A percentile compares a stretch with the other conserved stretches of the same genome.
Evolutionary conservation across 2,329 filamentous ascomycete genomes (phyloP).

Genomic region (Fusarium piperis): DNA sequence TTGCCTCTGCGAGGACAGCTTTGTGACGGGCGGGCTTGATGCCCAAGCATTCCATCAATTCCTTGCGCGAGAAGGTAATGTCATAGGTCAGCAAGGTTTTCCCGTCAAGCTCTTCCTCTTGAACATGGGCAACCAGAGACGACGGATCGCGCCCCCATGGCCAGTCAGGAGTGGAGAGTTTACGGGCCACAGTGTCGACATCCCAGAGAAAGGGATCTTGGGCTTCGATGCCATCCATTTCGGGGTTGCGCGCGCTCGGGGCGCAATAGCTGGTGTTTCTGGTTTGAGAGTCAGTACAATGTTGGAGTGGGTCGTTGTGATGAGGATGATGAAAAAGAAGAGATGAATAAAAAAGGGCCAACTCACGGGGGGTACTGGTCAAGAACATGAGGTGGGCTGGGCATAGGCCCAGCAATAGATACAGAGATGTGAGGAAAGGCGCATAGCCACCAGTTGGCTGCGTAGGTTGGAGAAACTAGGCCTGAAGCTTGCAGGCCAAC

Average conservation of each 20-base stretch:
- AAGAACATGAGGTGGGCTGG: constrained; percentile 19
- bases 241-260: constrained; percentile 2
- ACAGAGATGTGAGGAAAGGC: constrained; percentile 1
- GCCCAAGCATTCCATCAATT: constrained; percentile 63
- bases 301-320: not conserved
- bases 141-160: constrained; percentile 62
- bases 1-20: constrained; percentile 64
- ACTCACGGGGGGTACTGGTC: constrained; percentile 4
- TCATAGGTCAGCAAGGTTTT: constrained; percentile 67
- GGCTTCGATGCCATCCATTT: constrained; percentile 43
- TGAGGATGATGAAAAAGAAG: not conserved
- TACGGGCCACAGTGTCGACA: constrained; percentile 71
- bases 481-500: not conserved
- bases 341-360: not conserved
- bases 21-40: constrained; percentile 68
- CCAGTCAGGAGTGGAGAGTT: constrained; percentile 67
- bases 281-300: not conserved
- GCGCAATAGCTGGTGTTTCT: constrained; percentile 8
- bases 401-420: constrained; percentile 24
- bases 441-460: constrained; percentile 33
- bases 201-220: constrained; percentile 81
- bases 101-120: constrained; percentile 73
- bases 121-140: constrained; percentile 63
- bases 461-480: not conserved
- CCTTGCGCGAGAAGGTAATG: constrained; percentile 59